Evolutionary conservation across 495 filamentous ascomycete genomes (phyloP).

Genomic region (Penicillium paradoxum): DNA sequence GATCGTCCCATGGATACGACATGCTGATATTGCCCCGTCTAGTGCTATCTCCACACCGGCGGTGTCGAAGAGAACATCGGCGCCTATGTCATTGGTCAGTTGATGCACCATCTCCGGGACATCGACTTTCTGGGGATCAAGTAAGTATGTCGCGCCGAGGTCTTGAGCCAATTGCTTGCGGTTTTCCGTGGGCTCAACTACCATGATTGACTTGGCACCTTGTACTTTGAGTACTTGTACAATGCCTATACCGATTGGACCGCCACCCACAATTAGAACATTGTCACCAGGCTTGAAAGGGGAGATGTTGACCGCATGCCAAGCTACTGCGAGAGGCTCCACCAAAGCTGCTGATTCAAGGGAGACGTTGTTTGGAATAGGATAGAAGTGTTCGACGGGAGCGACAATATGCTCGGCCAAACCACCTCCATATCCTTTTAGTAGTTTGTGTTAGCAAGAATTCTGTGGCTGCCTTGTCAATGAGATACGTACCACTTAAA

Average conservation of each 20-base stretch:
- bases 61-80: conserved; percentile 52
- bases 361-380: conserved; percentile 16
- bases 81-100: conserved; percentile 28
- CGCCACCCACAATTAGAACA: conserved; percentile 51
- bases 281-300: conserved; percentile 43
- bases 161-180: conserved; percentile 46
- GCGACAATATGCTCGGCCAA: conserved; percentile 25
- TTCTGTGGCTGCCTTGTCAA: neutral
- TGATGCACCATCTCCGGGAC: neutral
- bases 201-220: conserved; percentile 49
- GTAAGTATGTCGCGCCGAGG: conserved; percentile 50
- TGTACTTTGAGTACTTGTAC: conserved; percentile 48
- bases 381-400: conserved; percentile 27
- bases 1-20: conserved; percentile 50
- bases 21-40: conserved; percentile 43
- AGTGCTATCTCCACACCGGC: conserved; percentile 53
- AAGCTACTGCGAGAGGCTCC: conserved; percentile 57
- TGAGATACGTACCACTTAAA: conserved; percentile 37
- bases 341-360: conserved; percentile 42
- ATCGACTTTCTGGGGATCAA: conserved; percentile 40
- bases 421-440: conserved; percentile 15
- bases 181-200: conserved; percentile 42
- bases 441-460: conserved; percentile 9
- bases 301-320: conserved; percentile 54
- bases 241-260: conserved; percentile 57